Conservation (phyloP, 371 early-diverging fungal species). For the Funneliformis caledonium region DNA sequence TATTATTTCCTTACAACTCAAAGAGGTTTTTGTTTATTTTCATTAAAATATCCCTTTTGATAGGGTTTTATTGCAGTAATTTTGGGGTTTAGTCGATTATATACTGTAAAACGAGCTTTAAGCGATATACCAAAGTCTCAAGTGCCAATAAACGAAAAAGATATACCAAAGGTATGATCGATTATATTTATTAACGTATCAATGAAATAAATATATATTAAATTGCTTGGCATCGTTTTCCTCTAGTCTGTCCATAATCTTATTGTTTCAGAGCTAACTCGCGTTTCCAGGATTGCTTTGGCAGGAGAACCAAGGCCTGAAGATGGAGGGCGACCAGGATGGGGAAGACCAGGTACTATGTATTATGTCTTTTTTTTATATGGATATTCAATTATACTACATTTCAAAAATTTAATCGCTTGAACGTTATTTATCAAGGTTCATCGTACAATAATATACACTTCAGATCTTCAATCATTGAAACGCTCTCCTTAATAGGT, state of each 20-base stretch:
- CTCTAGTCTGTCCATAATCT: conserved; percentile 20
- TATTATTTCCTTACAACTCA: neutral
- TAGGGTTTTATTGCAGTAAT: conserved; percentile 22
- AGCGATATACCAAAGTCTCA: conserved; percentile 32
- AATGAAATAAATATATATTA: neutral
- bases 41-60: neutral
- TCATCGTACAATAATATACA: conserved; percentile 15
- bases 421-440: neutral
- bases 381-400: too few relatives aligned
- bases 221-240: neutral
- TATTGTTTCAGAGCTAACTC: conserved; percentile 2
- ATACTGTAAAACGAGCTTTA: neutral
- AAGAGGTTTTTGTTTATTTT: neutral
- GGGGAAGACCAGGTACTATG: conserved; percentile 31
- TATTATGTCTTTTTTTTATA: neutral
- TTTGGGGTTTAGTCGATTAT: conserved; percentile 18
- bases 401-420: neutral
- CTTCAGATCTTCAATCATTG: conserved; percentile 28
- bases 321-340: conserved; percentile 27
- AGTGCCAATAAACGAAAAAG: conserved; percentile 1
- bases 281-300: conserved; percentile 11
- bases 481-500: conserved; percentile 28
- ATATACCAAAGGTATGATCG: conserved; percentile 11
- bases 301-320: conserved; percentile 13
- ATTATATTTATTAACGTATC: neutral